Evolutionary conservation across 192 early-diverging fungal species (phyloP), one percentile per base, ranked within the genome.

Genomic region (Entomortierella beljakovae): DNA sequence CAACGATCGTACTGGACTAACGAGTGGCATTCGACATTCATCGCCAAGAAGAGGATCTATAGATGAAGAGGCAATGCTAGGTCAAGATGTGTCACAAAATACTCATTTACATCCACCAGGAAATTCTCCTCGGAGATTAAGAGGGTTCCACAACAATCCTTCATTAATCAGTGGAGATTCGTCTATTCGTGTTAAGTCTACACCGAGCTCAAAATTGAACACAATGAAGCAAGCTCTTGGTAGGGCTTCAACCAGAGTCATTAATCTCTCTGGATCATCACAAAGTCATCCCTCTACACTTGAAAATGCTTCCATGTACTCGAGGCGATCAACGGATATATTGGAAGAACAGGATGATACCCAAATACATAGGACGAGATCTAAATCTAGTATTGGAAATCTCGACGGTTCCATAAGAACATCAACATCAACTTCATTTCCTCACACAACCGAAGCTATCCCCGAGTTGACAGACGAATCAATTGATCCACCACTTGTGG

Each of bases 241-340:
- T 1, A 55, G 74, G 22, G 74, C 74, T 8, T 77, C 74, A 11
- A 77, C 74, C 34, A 62, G 74, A 69, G 74, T 77, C 48, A 64
- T 77, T 11, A 68, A 68, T 31, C 40, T 63, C n/a, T 53, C 60
- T 23, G 61, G 60, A 51, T 64, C 74, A 3, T 77, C 74, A 16
- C 43, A 29, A 16, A 48, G 56, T 15, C 51, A 55, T 31, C 53
- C 59, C 3, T 9, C 43, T 37, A n/a, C 33, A 23, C 29, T 31
- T 6, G 58, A 67, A 16, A 5, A 34, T 9, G 16, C 63, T 1
- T 37, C 54, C 0, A 22, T 55, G 9, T 53, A 53, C 32, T 54
- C 50, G 29, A 51, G 34, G 2, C 43, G 22, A 8, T 46, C 51
- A 29, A 53, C 7, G 1, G 64, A 66, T 5, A 51, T 49, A 3